A percentile compares a stretch with the other conserved stretches of the same genome.
These are phyloP conservation scores for Aspergillus quadricinctus DNA, from an alignment of 2,329 filamentous ascomycete species.

Conservation along the genomic window DNA sequence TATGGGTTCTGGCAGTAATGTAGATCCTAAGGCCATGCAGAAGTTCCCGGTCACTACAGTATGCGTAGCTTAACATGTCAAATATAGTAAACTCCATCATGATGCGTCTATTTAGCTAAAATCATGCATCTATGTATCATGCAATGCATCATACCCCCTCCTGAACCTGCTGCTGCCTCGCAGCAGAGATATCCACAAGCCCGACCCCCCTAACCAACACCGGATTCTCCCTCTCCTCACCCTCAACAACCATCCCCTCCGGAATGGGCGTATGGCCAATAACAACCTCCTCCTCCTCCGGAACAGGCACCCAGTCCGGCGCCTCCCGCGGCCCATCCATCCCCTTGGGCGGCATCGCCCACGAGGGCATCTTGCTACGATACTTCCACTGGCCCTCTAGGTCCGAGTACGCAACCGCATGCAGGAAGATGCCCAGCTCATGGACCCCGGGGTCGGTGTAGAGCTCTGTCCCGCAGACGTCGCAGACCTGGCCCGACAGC, in stretches of 20 bases:
- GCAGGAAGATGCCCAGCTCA: slow-evolving; percentile 88
- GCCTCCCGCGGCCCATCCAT: slow-evolving; percentile 67
- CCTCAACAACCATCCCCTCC: slow-evolving; percentile 21
- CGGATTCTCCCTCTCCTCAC: slow-evolving; percentile 14
- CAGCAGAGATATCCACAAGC: slow-evolving; percentile 27
- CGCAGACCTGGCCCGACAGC: slow-evolving; percentile 80
- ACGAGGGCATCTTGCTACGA: slow-evolving; percentile 74
- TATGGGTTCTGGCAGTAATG: too few relatives aligned
- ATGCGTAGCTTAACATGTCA: too few relatives aligned
- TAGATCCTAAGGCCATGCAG: too few relatives aligned
- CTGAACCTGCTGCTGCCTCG: slow-evolving; percentile 2
- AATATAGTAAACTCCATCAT: too few relatives aligned
- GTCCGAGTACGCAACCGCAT: slow-evolving; percentile 86
- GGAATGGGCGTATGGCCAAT: slow-evolving; percentile 34
- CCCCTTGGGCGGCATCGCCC: slow-evolving; percentile 78
- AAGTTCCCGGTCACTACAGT: too few relatives aligned
- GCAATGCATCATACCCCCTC: not conserved
- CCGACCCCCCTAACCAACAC: slow-evolving; percentile 34
- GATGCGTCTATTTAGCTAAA: too few relatives aligned
- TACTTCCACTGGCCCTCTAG: slow-evolving; percentile 81
- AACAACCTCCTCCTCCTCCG: slow-evolving; percentile 36
- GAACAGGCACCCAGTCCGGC: slow-evolving; percentile 41
- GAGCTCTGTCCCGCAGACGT: slow-evolving; percentile 76
- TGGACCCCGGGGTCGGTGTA: slow-evolving; percentile 90
- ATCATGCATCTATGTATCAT: too few relatives aligned